Conservation (phyloP, 306 rosid genomes). For the Arachis stenosperma region DNA sequence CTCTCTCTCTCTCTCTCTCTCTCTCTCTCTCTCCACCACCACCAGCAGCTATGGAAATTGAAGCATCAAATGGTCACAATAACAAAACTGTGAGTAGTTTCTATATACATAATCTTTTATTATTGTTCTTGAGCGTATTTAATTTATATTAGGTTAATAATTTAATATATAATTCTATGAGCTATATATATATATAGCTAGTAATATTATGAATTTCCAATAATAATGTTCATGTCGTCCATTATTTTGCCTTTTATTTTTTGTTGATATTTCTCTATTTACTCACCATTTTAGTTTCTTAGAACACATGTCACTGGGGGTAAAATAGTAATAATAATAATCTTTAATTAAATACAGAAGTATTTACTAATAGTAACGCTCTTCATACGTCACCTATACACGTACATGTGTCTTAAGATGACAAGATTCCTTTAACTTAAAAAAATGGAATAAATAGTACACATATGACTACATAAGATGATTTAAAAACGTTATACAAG, state of each 20-base stretch:
- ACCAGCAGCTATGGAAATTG: slow-evolving; percentile 31
- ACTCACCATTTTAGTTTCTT: not conserved
- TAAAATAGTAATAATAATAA: not conserved
- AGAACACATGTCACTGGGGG: not conserved
- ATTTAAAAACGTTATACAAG: too few relatives aligned
- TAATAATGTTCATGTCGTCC: not conserved
- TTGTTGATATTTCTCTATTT: not conserved
- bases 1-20: not conserved
- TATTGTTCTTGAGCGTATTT: too few relatives aligned
- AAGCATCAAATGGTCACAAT: slow-evolving; percentile 25
- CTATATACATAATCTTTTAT: not conserved
- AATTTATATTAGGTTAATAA: too few relatives aligned
- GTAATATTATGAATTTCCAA: not conserved
- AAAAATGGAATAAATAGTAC: too few relatives aligned
- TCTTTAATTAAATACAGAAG: too few relatives aligned
- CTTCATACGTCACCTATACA: too few relatives aligned
- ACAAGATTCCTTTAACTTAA: too few relatives aligned
- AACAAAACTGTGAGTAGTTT: slow-evolving; percentile 38
- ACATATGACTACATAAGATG: not conserved
- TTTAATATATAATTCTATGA: not conserved
- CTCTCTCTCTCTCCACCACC: not conserved
- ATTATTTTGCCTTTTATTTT: not conserved
- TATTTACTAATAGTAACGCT: too few relatives aligned
- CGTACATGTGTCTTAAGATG: too few relatives aligned
- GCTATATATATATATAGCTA: too few relatives aligned